These are phyloP conservation scores for Podospora anserina DNA, from an alignment of 495 filamentous ascomycete genomes.

Conservation along the genomic window DNA sequence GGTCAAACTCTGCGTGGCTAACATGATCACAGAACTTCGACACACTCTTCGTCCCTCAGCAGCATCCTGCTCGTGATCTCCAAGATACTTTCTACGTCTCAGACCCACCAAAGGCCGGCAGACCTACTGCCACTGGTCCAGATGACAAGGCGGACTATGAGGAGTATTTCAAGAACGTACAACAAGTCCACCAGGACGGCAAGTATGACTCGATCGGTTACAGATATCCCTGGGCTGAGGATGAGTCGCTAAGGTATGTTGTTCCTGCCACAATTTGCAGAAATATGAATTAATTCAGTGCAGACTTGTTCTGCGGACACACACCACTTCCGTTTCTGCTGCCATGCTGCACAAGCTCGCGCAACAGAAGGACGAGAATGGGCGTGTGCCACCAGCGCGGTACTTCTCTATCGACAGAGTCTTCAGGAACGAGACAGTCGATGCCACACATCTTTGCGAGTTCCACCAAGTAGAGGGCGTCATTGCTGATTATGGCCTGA, in stretches of 20 bases:
- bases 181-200: constrained; percentile 75
- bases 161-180: constrained; percentile 81
- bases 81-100: constrained; percentile 99
- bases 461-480: constrained; percentile 99
- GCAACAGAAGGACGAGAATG: constrained; percentile 52
- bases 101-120: constrained; percentile 74
- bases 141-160: constrained; percentile 77
- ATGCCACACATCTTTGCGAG: constrained; percentile 93
- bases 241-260: constrained; percentile 65
- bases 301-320: constrained; percentile 84
- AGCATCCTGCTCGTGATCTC: constrained; percentile 92
- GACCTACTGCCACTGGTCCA: constrained; percentile 52
- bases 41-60: constrained; percentile 92
- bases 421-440: constrained; percentile 83
- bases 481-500: constrained; percentile 90
- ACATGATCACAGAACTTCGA: constrained; percentile 69
- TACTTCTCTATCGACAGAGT: constrained; percentile 98
- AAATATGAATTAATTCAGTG: neutral
- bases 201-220: constrained; percentile 94
- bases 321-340: constrained; percentile 88
- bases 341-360: constrained; percentile 88
- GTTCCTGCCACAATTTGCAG: neutral
- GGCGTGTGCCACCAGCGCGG: constrained; percentile 63
- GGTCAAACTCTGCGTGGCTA: constrained; percentile 60
- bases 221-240: constrained; percentile 84